These are phyloP conservation scores for Auricularia sp. DNA, from an alignment of 768 basidiomycete species.

Conservation along the genomic window DNA sequence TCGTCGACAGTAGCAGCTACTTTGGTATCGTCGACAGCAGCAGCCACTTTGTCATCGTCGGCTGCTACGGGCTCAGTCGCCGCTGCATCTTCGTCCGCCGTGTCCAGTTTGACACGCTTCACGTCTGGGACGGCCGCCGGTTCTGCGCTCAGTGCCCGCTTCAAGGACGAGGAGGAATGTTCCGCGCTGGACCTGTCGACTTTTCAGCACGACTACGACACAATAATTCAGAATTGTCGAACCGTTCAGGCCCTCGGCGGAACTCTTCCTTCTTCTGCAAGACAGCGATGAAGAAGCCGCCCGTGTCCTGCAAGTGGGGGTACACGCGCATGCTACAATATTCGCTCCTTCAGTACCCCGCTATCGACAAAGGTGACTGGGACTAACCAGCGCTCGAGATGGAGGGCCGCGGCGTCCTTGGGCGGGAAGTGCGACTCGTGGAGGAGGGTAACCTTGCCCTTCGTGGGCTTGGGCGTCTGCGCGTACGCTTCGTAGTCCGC, in stretches of 20 bases:
- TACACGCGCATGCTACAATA: constrained; percentile 69
- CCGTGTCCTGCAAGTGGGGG: constrained; percentile 92
- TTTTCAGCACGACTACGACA: not conserved
- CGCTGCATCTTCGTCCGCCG: not conserved
- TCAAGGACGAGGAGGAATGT: not conserved
- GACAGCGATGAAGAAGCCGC: constrained; percentile 96
- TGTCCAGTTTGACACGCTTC: constrained; percentile 8
- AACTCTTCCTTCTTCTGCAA: constrained; percentile 37
- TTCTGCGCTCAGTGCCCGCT: constrained; percentile 2
- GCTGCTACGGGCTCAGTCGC: not conserved
- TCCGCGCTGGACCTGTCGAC: not conserved
- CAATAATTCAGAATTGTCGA: too few species aligned
- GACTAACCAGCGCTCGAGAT: constrained; percentile 65
- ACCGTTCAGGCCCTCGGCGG: too few species aligned
- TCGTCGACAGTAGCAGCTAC: too few species aligned
- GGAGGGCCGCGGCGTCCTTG: constrained; percentile 44
- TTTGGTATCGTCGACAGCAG: too few species aligned
- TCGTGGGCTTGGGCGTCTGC: constrained; percentile 33
- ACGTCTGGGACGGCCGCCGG: not conserved
- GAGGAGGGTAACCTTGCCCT: constrained; percentile 39
- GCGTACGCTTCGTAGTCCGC: constrained; percentile 54
- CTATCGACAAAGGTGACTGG: not conserved
- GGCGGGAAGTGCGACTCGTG: constrained; percentile 70
- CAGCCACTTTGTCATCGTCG: too few species aligned
- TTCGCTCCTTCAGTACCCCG: not conserved